Evolutionary conservation across 2,329 filamentous ascomycete species (phyloP), one percentile per base, ranked within the genome.

Genomic region (Trichoderma sp.): DNA sequence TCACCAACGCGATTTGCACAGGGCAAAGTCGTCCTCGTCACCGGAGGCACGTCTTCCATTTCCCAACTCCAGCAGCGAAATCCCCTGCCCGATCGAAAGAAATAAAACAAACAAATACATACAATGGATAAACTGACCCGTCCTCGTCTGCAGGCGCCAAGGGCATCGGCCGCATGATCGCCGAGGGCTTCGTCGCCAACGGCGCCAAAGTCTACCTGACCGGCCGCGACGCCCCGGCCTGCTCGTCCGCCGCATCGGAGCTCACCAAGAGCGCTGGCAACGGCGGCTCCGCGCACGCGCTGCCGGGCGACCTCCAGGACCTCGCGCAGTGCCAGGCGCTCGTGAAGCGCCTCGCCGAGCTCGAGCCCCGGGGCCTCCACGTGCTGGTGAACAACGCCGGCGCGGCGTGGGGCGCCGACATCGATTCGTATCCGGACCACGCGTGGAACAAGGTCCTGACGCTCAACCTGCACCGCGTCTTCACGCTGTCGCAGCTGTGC

Each of bases 91-190:
- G 7, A 39, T 2, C 15, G 17, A 39, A 39, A 39, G 10, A 39
- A 39, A 39, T 3, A 39, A 39, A 4, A 39, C 12, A 4, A n/a
- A 39, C n/a, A n/a, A n/a, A n/a, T n/a, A n/a, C n/a, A n/a, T n/a
- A n/a, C n/a, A n/a, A n/a, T n/a, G n/a, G n/a, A 0, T 5, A 27
- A 19, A 1, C 61, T 54, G n/a, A 64, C 45, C 13, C 27, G 9
- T 29, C 27, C 32, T 39, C 15, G 5, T 29, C 17, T 13, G 8
- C 64, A 78, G 81, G 84, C 63, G 84, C 83, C 54, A 86, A 89
- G 74, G 88, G 88, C 71, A 86, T 90, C 70, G 89, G 89, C 17
- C 85, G 85, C 68, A 90, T 90, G 88, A 90, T 91, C 70, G 85
- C 86, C 35, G 81, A 87, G 67, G 89, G 87, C 67, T 90, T 89